phyloP scores from a whole-genome alignment of 2,329 filamentous ascomycete species.

The Cladophialophora exuberans region DNA sequence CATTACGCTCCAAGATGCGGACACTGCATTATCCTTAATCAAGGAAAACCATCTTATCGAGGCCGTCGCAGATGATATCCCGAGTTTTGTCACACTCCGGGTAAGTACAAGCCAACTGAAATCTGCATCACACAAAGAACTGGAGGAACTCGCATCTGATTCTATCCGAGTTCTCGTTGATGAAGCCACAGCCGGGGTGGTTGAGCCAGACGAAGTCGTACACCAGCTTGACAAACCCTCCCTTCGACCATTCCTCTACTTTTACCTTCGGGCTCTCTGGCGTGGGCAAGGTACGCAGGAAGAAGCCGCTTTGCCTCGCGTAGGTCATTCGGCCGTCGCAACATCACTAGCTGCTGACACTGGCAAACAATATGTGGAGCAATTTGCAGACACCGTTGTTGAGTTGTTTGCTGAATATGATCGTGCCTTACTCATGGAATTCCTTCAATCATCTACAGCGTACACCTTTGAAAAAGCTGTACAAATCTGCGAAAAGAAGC shows the following conservation, averaged over 20 bases:
- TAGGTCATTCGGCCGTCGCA: constrained; percentile 34
- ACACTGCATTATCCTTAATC: constrained; percentile 84
- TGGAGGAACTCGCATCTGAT: constrained; percentile 80
- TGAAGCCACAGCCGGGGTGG: constrained; percentile 86
- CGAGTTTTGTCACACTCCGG: constrained; percentile 83
- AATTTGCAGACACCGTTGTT: constrained; percentile 84
- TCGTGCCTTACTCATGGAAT: constrained; percentile 78
- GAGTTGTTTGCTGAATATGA: constrained; percentile 86
- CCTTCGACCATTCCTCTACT: constrained; percentile 78
- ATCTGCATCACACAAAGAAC: constrained; percentile 67
- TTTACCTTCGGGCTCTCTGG: constrained; percentile 90
- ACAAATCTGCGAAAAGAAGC: constrained; percentile 75
- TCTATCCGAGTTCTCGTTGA: constrained; percentile 85
- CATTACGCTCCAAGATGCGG: constrained; percentile 87
- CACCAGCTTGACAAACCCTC: constrained; percentile 71
- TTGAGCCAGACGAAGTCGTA: constrained; percentile 77
- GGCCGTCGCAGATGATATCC: constrained; percentile 85
- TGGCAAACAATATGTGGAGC: constrained; percentile 73
- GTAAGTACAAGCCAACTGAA: constrained; percentile 72
- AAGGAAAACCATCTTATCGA: constrained; percentile 88
- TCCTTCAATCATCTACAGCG: constrained; percentile 79
- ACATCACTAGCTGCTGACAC: constrained; percentile 57
- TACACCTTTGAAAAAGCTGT: constrained; percentile 80
- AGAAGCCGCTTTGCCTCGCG: constrained; percentile 43
- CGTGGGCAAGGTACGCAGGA: constrained; percentile 60